phyloP scores from a whole-genome alignment of 352 stramenopile genomes.

The Phytophthora cajani region DNA sequence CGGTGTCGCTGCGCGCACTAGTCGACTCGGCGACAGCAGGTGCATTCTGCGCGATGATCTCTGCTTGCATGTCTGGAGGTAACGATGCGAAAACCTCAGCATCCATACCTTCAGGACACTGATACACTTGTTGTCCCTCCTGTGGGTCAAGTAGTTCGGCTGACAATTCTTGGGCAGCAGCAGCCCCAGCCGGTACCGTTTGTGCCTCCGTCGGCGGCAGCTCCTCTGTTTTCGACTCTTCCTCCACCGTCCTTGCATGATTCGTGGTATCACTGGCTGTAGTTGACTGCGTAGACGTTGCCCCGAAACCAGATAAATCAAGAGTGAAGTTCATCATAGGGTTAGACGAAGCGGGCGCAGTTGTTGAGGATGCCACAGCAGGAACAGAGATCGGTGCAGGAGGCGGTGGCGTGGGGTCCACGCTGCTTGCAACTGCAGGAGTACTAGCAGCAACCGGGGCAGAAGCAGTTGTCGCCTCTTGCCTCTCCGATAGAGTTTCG shows the following conservation, averaged over 20 bases:
- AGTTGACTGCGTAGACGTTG: constrained; percentile 17
- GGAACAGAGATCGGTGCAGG: constrained; percentile 40
- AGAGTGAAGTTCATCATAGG: constrained; percentile 88
- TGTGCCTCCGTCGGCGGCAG: constrained; percentile 28
- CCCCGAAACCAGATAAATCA: constrained; percentile 68
- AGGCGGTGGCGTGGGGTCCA: constrained; percentile 30
- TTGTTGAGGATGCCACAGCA: constrained; percentile 15
- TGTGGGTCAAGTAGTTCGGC: constrained; percentile 27
- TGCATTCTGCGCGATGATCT: constrained; percentile 91
- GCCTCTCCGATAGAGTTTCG: constrained; percentile 33
- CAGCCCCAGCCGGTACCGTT: constrained; percentile 28
- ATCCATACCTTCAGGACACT: constrained; percentile 96
- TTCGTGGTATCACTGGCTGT: constrained; percentile 11
- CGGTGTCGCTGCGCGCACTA: constrained; percentile 39
- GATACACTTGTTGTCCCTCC: constrained; percentile 35
- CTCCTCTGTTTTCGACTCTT: constrained; percentile 46
- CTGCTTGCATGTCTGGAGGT: constrained; percentile 96
- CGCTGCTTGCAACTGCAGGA: constrained; percentile 18
- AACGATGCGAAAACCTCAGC: constrained; percentile 96
- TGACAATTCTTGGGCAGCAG: constrained; percentile 29
- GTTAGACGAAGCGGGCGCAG: constrained; percentile 26
- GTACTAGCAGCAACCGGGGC: neutral
- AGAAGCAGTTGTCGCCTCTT: constrained; percentile 16
- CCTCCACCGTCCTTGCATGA: constrained; percentile 20
- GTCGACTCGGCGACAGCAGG: constrained; percentile 39